Evolutionary conservation across 164 flowering plant species (phyloP).

Genomic region (Liriodendron chinense): DNA sequence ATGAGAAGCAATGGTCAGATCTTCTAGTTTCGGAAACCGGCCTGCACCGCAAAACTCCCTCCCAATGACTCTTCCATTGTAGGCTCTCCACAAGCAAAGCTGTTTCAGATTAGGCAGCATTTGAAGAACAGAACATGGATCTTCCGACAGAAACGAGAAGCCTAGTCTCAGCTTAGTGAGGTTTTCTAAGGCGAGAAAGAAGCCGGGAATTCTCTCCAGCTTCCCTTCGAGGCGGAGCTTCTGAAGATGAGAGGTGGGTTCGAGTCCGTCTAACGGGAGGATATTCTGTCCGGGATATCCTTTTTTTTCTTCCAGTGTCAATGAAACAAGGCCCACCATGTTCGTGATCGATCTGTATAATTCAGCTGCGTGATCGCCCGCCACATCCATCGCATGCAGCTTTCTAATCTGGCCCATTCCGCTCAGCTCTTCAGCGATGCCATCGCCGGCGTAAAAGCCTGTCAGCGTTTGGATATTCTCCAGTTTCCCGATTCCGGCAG

Average conservation of each 20-base stretch:
- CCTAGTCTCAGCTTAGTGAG: neutral
- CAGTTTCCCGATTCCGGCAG: neutral
- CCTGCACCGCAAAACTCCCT: neutral
- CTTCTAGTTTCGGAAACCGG: slow-evolving; percentile 8
- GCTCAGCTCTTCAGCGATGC: neutral
- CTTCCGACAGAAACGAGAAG: neutral
- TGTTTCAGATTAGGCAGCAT: neutral
- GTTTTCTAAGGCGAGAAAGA: neutral
- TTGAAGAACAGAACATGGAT: neutral
- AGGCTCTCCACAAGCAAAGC: neutral
- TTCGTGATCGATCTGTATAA: neutral
- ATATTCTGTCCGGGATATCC: no score
- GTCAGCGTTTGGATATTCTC: slow-evolving; percentile 5
- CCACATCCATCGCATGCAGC: neutral
- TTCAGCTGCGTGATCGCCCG: neutral
- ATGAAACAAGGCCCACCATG: neutral
- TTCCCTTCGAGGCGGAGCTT: neutral
- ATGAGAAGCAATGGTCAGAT: neutral
- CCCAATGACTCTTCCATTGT: slow-evolving; percentile 14
- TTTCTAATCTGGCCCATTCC: neutral
- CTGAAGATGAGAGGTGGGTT: slow-evolving; percentile 4
- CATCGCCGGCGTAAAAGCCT: neutral
- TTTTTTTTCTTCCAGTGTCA: slow-evolving; percentile 11
- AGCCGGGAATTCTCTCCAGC: neutral
- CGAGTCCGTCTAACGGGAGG: neutral